A percentile compares a stretch with the other conserved stretches of the same genome.
Conservation (phyloP, 169 alveolate genomes). For the Amoebophrya sp. region DNA sequence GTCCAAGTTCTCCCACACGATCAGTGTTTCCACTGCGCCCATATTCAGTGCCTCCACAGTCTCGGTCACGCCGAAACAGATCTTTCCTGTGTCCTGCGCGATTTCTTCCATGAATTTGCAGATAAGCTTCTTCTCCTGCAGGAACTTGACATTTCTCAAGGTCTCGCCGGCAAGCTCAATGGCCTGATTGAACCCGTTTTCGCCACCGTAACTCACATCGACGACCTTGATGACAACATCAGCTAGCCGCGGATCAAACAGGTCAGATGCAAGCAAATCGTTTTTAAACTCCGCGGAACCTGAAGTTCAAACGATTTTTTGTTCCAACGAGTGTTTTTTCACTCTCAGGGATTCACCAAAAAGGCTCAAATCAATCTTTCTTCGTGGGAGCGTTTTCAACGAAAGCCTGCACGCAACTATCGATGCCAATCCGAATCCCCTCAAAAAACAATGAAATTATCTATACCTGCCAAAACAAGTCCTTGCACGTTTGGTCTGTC, state of each 20-base stretch:
- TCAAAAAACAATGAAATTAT: too few species aligned
- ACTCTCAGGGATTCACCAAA: not conserved
- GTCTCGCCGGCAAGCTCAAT: constrained; percentile 87
- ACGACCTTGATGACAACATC: constrained; percentile 87
- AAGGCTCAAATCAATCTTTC: not conserved
- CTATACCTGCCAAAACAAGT: constrained; percentile 32
- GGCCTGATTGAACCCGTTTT: constrained; percentile 94
- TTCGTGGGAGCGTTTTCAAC: not conserved
- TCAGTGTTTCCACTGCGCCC: constrained; percentile 90
- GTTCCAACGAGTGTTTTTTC: not conserved
- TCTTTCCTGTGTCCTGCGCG: constrained; percentile 95
- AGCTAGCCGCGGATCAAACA: constrained; percentile 90
- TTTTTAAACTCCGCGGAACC: constrained; percentile 95
- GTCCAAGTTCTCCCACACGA: constrained; percentile 88
- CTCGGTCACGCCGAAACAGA: constrained; percentile 92
- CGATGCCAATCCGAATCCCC: too few species aligned
- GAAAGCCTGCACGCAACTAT: not conserved
- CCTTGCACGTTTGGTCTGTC: constrained; percentile 80
- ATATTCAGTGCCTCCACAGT: constrained; percentile 74
- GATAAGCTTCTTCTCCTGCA: constrained; percentile 71
- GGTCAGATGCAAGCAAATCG: constrained; percentile 81
- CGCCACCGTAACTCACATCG: constrained; percentile 99
- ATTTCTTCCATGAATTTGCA: constrained; percentile 52
- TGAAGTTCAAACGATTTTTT: not conserved
- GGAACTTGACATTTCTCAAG: constrained; percentile 76